These are phyloP conservation scores for Coemansia sp. DNA, from an alignment of 192 early-diverging fungal genomes.

Conservation along the genomic window DNA sequence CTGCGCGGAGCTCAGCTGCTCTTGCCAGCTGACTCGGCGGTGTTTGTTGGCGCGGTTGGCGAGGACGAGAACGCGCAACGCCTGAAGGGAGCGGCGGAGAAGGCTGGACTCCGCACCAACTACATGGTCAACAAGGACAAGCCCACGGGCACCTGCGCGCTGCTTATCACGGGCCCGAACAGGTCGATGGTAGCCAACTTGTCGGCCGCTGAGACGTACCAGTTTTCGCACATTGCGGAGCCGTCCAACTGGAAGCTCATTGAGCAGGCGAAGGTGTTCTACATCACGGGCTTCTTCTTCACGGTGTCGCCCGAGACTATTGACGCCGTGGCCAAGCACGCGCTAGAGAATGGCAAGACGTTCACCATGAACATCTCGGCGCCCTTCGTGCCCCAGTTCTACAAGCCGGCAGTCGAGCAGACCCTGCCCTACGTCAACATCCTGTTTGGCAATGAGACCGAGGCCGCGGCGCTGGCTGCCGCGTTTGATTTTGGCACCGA, in stretches of 20 bases:
- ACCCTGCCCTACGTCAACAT: conserved; percentile 88
- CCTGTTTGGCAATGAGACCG: conserved; percentile 96
- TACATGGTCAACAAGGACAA: conserved; percentile 77
- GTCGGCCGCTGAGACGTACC: conserved; percentile 91
- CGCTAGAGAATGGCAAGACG: conserved; percentile 78
- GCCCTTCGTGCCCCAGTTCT: conserved; percentile 94
- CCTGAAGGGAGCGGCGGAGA: conserved; percentile 75
- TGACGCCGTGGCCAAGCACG: conserved; percentile 86
- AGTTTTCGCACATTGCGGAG: conserved; percentile 63
- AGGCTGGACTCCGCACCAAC: conserved; percentile 87
- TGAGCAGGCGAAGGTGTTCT: conserved; percentile 87
- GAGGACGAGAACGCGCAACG: conserved; percentile 79
- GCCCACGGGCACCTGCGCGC: conserved; percentile 96
- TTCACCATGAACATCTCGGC: conserved; percentile 96
- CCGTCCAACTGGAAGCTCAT: conserved; percentile 88
- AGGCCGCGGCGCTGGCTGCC: conserved; percentile 84
- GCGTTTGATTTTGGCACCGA: conserved; percentile 70
- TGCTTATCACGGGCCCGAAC: conserved; percentile 88
- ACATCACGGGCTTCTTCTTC: conserved; percentile 95
- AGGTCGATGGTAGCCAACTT: conserved; percentile 94
- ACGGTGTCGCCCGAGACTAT: conserved; percentile 89
- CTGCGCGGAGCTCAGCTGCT: conserved; percentile 89
- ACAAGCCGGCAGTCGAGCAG: conserved; percentile 78
- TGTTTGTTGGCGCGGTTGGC: conserved; percentile 94
- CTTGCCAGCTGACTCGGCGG: conserved; percentile 83